Evolutionary conservation across 2,329 filamentous ascomycete species (phyloP).

Genomic region (Neofusicoccum parvum): DNA sequence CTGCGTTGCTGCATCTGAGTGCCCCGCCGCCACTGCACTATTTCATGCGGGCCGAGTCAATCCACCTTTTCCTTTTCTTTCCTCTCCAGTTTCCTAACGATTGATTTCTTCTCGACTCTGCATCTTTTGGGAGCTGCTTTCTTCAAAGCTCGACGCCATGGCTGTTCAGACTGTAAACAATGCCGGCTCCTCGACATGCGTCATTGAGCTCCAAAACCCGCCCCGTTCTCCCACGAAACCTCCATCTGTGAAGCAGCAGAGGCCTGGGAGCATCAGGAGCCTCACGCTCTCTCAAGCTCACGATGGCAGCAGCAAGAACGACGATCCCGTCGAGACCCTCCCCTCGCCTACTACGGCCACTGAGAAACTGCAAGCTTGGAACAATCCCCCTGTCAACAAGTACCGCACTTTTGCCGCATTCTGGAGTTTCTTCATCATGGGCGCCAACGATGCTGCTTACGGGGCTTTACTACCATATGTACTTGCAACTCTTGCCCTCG

Average conservation of each 20-base stretch:
- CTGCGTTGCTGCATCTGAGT: not conserved
- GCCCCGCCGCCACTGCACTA: not conserved
- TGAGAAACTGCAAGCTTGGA: constrained; percentile 61
- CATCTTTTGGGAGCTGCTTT: not conserved
- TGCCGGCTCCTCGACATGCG: constrained; percentile 37
- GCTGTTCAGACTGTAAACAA: constrained; percentile 29
- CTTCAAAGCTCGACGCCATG: not conserved
- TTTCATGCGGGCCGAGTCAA: not conserved
- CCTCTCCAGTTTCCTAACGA: too few relatives aligned
- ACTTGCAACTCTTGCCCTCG: constrained; percentile 10
- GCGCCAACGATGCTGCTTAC: constrained; percentile 68
- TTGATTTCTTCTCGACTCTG: not conserved
- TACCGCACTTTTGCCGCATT: constrained; percentile 62
- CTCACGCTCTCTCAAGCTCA: not conserved
- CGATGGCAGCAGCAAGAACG: constrained; percentile 12
- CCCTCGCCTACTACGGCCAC: constrained; percentile 48
- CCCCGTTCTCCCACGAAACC: not conserved
- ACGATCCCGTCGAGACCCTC: constrained; percentile 42
- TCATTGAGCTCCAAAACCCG: constrained; percentile 35
- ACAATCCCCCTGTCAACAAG: constrained; percentile 60
- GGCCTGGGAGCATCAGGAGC: constrained; percentile 22
- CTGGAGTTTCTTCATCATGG: constrained; percentile 66
- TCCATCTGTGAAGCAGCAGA: constrained; percentile 25
- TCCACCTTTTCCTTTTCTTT: not conserved
- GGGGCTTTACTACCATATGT: constrained; percentile 59